phyloP scores from a whole-genome alignment of 2,329 filamentous ascomycete genomes.

The Colletotrichum sp. region DNA sequence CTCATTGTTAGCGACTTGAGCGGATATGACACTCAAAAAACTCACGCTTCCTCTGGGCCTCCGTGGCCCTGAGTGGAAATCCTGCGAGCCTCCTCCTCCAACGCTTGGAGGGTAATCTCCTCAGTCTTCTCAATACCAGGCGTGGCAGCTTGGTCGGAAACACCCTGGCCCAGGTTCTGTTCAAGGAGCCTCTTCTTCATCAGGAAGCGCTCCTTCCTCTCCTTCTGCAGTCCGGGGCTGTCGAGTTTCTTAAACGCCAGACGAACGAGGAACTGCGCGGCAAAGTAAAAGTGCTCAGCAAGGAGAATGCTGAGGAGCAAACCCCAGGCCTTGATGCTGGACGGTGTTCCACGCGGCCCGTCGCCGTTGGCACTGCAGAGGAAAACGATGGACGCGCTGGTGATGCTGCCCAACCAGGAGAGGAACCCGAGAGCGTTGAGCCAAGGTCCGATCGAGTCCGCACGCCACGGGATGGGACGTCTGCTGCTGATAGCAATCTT shows the following conservation, averaged over 20 bases:
- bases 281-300: constrained; percentile 89
- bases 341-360: constrained; percentile 67
- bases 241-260: constrained; percentile 81
- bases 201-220: constrained; percentile 79
- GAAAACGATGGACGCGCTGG: constrained; percentile 86
- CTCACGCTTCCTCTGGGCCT: constrained; percentile 57
- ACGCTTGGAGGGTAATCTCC: constrained; percentile 66
- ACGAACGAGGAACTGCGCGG: constrained; percentile 74
- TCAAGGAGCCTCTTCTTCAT: constrained; percentile 82
- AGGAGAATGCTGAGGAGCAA: constrained; percentile 83
- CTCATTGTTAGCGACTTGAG: background rate
- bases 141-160: constrained; percentile 51
- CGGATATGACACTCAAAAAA: background rate
- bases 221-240: constrained; percentile 84
- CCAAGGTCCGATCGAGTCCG: constrained; percentile 95
- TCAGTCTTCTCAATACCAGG: constrained; percentile 58
- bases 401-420: constrained; percentile 92
- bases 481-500: constrained; percentile 93
- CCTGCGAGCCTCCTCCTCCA: constrained; percentile 68
- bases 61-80: constrained; percentile 54
- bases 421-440: constrained; percentile 84
- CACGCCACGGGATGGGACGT: constrained; percentile 85
- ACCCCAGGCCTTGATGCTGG: constrained; percentile 78
- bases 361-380: constrained; percentile 85
- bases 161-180: constrained; percentile 68